phyloP scores from a whole-genome alignment of 305 asterid genomes.

The Solanum chacoense region DNA sequence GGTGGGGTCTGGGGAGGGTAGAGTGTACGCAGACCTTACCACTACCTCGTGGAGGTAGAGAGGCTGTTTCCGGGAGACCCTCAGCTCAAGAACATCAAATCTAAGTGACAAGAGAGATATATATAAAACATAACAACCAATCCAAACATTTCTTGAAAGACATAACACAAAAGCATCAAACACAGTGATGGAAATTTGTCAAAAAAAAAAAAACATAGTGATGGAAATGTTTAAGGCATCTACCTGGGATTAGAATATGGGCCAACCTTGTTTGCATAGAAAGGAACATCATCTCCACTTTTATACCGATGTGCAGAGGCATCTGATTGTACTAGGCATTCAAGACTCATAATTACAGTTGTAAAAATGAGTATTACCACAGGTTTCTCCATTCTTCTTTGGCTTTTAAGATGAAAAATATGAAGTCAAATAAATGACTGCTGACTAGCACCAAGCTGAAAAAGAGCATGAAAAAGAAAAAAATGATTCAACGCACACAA shows the following conservation, averaged over 20 bases:
- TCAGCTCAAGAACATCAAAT: neutral
- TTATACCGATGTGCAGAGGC: constrained; percentile 11
- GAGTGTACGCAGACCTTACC: no score
- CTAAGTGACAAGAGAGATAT: no score
- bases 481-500: neutral
- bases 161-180: neutral
- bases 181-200: neutral
- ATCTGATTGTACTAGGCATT: constrained; percentile 6
- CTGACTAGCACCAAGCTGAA: neutral
- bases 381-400: neutral
- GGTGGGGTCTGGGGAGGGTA: no score
- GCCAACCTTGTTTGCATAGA: constrained; percentile 11
- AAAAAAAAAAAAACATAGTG: no score
- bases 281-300: constrained; percentile 10
- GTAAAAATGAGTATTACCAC: neutral
- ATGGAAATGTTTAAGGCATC: neutral
- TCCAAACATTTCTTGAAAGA: neutral
- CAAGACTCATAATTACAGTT: neutral
- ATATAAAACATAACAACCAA: no score
- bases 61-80: no score
- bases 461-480: neutral
- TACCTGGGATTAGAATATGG: constrained; percentile 17
- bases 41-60: no score
- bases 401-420: neutral
- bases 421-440: neutral